A percentile compares a stretch with the other conserved stretches of the same genome.
Conservation (phyloP, 78 protist species). For the Parvularia atlantis region DNA sequence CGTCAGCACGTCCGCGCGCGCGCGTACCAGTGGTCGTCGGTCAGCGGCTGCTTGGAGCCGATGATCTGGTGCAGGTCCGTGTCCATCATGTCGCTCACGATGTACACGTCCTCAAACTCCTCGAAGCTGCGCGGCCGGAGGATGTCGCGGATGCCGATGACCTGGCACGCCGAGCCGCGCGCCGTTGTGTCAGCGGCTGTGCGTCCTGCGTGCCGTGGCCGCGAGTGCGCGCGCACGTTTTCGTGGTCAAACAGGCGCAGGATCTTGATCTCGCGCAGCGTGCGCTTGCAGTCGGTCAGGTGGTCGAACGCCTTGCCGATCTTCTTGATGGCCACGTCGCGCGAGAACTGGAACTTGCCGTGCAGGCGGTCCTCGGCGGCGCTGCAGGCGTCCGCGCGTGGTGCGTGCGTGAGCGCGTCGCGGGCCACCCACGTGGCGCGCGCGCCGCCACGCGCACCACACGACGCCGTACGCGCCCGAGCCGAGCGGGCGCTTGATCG, state of each 20-base stretch:
- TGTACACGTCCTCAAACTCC: slow-evolving; percentile 53
- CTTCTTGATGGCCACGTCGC: slow-evolving; percentile 87
- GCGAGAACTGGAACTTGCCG: not conserved
- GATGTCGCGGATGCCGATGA: slow-evolving; percentile 15
- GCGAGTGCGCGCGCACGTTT: slow-evolving; percentile 32
- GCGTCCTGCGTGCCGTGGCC: not conserved
- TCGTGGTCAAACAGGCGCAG: slow-evolving; percentile 65
- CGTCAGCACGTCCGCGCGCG: no score
- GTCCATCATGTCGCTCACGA: slow-evolving; percentile 88
- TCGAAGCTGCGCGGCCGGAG: not conserved
- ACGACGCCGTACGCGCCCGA: slow-evolving; percentile 77
- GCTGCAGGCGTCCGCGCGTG: not conserved
- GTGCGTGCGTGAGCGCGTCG: not conserved
- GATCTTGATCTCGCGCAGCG: slow-evolving; percentile 89
- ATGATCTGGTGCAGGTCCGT: slow-evolving; percentile 91
- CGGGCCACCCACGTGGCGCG: not conserved
- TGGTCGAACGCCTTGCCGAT: slow-evolving; percentile 78
- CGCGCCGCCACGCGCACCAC: slow-evolving; percentile 10
- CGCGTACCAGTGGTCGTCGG: slow-evolving; percentile 81
- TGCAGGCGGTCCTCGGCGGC: not conserved
- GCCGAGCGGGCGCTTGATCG: slow-evolving; percentile 54
- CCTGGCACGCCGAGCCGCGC: not conserved
- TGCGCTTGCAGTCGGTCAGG: slow-evolving; percentile 77
- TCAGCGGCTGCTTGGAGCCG: slow-evolving; percentile 66
- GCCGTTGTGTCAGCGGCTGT: not conserved